These are phyloP conservation scores for Noccaea caerulescens DNA, from an alignment of 345 rosid genomes.

Conservation along the genomic window DNA sequence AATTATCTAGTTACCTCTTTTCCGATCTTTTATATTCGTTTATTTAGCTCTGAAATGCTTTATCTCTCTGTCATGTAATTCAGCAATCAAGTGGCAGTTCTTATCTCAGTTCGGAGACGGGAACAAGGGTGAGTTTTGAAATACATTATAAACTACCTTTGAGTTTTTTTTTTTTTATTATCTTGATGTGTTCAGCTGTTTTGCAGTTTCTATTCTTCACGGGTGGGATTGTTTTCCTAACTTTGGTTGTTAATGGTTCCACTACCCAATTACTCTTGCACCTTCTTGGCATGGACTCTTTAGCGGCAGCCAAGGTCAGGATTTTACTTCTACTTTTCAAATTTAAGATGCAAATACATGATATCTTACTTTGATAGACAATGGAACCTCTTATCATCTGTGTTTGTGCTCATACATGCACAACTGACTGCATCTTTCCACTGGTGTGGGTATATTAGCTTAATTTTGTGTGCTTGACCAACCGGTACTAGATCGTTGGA, in stretches of 20 bases:
- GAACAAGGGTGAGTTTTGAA: constrained; percentile 68
- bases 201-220: constrained; percentile 88
- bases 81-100: constrained; percentile 70
- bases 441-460: not conserved
- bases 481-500: not conserved
- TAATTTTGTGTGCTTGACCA: constrained; percentile 16
- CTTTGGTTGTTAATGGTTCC: constrained; percentile 87
- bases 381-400: not conserved
- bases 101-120: constrained; percentile 62
- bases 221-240: constrained; percentile 93
- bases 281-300: constrained; percentile 71
- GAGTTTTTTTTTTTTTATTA: not conserved
- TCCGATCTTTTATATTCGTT: constrained; percentile 1
- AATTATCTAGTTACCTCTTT: not conserved
- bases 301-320: constrained; percentile 74
- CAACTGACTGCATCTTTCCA: constrained; percentile 4
- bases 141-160: not conserved
- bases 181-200: constrained; percentile 26
- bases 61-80: constrained; percentile 20
- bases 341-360: constrained; percentile 1
- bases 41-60: constrained; percentile 15
- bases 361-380: not conserved
- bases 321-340: constrained; percentile 12
- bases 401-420: not conserved
- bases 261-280: constrained; percentile 83